A percentile compares a stretch with the other conserved stretches of the same genome.
These are phyloP conservation scores for Trapa incisa DNA, from an alignment of 345 rosid genomes.

Conservation along the genomic window DNA sequence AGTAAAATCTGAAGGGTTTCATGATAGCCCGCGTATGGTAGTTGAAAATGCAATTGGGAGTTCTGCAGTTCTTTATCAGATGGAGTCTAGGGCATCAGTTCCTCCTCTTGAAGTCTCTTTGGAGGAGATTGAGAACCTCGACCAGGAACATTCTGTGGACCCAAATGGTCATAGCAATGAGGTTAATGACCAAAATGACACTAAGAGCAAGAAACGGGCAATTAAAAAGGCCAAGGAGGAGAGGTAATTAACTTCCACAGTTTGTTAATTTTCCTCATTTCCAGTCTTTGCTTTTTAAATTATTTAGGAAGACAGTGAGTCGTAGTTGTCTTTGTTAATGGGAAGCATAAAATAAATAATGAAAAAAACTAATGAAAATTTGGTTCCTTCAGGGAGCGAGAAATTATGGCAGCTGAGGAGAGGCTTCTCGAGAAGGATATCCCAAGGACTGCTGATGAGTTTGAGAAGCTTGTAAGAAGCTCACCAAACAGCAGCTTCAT, in stretches of 20 bases:
- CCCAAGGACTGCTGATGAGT: constrained; percentile 80
- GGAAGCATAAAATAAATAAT: background rate
- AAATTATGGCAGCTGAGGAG: constrained; percentile 86
- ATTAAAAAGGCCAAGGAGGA: constrained; percentile 61
- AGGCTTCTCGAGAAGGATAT: constrained; percentile 67
- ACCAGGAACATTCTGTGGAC: constrained; percentile 16
- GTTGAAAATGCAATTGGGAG: constrained; percentile 30
- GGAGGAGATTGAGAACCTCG: constrained; percentile 47
- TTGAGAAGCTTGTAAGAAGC: constrained; percentile 78
- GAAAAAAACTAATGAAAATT: constrained; percentile 1
- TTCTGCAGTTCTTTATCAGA: constrained; percentile 36
- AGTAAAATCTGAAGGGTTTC: constrained; percentile 9
- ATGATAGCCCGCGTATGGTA: constrained; percentile 18
- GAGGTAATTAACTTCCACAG: constrained; percentile 29
- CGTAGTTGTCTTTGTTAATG: background rate
- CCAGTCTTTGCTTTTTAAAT: background rate
- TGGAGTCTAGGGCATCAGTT: constrained; percentile 64
- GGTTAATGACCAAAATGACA: constrained; percentile 15
- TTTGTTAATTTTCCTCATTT: background rate
- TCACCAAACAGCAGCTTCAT: constrained; percentile 90
- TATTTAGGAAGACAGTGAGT: background rate
- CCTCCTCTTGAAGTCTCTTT: constrained; percentile 77
- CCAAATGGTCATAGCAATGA: constrained; percentile 24
- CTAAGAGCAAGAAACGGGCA: constrained; percentile 37
- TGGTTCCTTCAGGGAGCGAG: constrained; percentile 46